phyloP scores from a whole-genome alignment of 2,329 filamentous ascomycete species.

The Dissoconium aciculare region DNA sequence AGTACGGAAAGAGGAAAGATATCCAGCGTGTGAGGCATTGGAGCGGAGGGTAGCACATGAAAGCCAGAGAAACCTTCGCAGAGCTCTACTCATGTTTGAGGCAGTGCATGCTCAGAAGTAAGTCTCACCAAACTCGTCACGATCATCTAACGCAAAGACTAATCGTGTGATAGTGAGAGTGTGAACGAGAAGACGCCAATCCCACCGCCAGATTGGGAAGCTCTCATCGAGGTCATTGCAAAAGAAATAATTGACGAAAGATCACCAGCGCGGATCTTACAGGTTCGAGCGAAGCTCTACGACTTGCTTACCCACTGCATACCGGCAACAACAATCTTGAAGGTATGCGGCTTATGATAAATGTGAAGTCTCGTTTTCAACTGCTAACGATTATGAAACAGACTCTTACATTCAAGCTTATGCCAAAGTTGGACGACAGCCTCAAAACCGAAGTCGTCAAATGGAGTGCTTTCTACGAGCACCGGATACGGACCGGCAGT shows the following conservation, averaged over 20 bases:
- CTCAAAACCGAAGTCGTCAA: constrained; percentile 85
- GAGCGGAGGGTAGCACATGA: constrained; percentile 78
- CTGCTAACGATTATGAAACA: constrained; percentile 14
- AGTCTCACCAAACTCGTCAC: constrained; percentile 18
- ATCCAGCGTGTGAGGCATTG: constrained; percentile 58
- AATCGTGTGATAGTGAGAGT: constrained; percentile 51
- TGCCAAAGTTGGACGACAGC: constrained; percentile 72
- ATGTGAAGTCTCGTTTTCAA: not conserved
- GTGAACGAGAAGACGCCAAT: constrained; percentile 77
- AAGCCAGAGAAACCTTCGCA: constrained; percentile 77
- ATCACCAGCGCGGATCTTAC: constrained; percentile 73
- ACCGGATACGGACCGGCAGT: constrained; percentile 68
- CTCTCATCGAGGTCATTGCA: constrained; percentile 76
- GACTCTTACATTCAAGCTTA: constrained; percentile 84
- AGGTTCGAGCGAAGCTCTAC: constrained; percentile 88
- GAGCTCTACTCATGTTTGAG: constrained; percentile 91
- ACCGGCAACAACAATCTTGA: constrained; percentile 82
- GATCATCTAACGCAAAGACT: constrained; percentile 1
- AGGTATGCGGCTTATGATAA: constrained; percentile 31
- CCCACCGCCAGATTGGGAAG: constrained; percentile 93
- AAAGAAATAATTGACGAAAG: constrained; percentile 86
- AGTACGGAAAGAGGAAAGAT: constrained; percentile 67
- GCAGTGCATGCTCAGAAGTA: constrained; percentile 95
- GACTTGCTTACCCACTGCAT: constrained; percentile 96
- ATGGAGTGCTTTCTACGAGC: constrained; percentile 96